Evolutionary conservation across 1,139 yeast species (phyloP).

Genomic region (Candida pseudoviswanathii): DNA sequence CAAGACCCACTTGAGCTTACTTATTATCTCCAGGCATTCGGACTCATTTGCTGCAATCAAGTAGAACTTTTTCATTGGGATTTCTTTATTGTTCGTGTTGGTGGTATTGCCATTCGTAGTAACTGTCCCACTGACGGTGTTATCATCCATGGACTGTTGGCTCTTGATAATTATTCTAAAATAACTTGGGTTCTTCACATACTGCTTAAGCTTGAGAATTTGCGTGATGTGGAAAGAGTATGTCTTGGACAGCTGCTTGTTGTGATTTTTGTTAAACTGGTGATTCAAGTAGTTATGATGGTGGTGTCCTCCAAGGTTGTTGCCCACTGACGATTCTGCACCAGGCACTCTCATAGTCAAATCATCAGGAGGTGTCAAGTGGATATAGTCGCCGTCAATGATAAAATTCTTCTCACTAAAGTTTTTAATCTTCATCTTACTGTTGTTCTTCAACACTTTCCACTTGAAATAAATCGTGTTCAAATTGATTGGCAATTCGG

Average conservation of each 20-base stretch:
- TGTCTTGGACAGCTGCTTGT: constrained; percentile 62
- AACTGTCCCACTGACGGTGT: constrained; percentile 22
- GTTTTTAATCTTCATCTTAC: constrained; percentile 74
- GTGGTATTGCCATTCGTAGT: constrained; percentile 16
- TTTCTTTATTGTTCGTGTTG: constrained; percentile 23
- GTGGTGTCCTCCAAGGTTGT: constrained; percentile 15
- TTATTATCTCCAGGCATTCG: constrained; percentile 76
- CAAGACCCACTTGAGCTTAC: constrained; percentile 57
- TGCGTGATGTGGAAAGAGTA: constrained; percentile 87
- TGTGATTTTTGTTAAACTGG: constrained; percentile 41
- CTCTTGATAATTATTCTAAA: constrained; percentile 84
- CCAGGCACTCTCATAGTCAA: constrained; percentile 48
- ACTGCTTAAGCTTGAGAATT: constrained; percentile 73
- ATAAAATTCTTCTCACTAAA: constrained; percentile 74
- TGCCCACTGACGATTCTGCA: constrained; percentile 25
- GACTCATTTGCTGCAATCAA: constrained; percentile 69
- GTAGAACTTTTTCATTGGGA: constrained; percentile 70
- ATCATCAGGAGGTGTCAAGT: constrained; percentile 78
- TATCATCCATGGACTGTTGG: constrained; percentile 36
- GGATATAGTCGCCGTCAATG: constrained; percentile 91
- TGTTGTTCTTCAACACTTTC: constrained; percentile 86
- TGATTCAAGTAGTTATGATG: constrained; percentile 46
- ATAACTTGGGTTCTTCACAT: constrained; percentile 72
- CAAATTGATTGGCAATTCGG: constrained; percentile 37
- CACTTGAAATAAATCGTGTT: constrained; percentile 53